Base-by-base conservation (phyloP, 2,329 filamentous ascomycete genomes). In the Trichocomaceae sp. region DNA sequence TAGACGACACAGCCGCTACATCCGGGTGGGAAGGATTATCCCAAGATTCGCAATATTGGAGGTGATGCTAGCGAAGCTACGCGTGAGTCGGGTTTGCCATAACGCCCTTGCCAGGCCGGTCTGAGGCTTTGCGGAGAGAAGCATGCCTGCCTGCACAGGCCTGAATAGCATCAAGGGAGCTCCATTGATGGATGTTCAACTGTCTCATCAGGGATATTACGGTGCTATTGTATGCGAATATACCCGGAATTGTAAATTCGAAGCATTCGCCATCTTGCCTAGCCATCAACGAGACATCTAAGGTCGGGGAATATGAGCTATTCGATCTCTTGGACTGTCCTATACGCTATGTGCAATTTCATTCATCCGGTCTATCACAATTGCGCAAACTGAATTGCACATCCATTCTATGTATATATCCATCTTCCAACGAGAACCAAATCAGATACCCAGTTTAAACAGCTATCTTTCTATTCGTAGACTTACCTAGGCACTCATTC, bases 21-120 rank as follows among this genome's bases (percentile, higher is more conserved):
- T 60, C 75, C 75, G 17, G 75, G 75, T 54, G 75, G 75, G 15
- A 68, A 61, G 55, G 70, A 70, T 57, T 77, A 77, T 57, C 75
- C 75, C 50, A 52, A 26, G 39, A 15, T 35, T 48, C 46, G 20
- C 29, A 33, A 37, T 33, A 17, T 4, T 44, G 29, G n/a, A 20
- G 13, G 20, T 15, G 15, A 35, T 35, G 12, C 39, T 9, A 12
- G 17, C 17, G 1, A 42, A 20, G 20, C 39, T 42, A 42, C 46
- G 23, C 29, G 51, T 53, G 20, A 13, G 51, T 47, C 26, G 6
- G 29, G n/a, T 39, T 19, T 31, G 4, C 15, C 6, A 20, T 12
- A 42, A 31, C 10, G 29, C 3, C 17, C 26, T 13, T 6, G 17
- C 10, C n/a, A 44, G 41, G 4, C n/a, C 20, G 6, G 3, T 44